phyloP scores from a whole-genome alignment of 73 alveolate species.

The Durusdinium trenchii region DNA sequence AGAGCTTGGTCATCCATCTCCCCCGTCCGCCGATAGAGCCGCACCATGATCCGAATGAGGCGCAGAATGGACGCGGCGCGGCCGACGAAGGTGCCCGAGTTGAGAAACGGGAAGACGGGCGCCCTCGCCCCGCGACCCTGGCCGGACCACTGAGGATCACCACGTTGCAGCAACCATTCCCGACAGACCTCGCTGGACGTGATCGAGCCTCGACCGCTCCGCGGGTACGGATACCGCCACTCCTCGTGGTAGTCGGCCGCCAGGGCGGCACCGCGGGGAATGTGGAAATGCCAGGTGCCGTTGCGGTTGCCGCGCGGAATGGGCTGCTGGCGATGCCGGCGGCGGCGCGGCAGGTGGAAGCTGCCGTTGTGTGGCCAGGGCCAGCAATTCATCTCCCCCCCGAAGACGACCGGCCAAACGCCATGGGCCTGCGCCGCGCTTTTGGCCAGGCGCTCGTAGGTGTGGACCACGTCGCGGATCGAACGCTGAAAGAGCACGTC shows the following conservation, averaged over 20 bases:
- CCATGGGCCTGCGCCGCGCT: not conserved
- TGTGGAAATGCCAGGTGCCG: not conserved
- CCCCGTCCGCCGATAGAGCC: not conserved
- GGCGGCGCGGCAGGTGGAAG: not conserved
- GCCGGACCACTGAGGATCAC: not conserved
- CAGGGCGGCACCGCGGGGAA: not conserved
- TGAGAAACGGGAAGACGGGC: not conserved
- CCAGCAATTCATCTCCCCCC: slow-evolving; percentile 19
- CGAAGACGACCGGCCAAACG: not conserved
- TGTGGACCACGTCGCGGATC: not conserved
- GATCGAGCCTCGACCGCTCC: not conserved
- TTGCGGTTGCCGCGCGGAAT: not conserved
- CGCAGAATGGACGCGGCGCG: not conserved
- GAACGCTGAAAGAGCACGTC: not conserved
- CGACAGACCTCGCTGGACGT: not conserved
- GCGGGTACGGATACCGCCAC: slow-evolving; percentile 17
- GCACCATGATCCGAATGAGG: not conserved
- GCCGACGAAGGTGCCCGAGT: not conserved
- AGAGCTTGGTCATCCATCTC: slow-evolving; percentile 13
- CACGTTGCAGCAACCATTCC: not conserved
- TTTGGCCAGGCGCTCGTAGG: not conserved
- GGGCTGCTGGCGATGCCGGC: not conserved
- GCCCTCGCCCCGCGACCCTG: not conserved
- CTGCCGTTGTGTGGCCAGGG: slow-evolving; percentile 29
- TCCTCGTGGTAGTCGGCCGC: not conserved